Evolutionary conservation across 2,329 filamentous ascomycete genomes (phyloP).

Genomic region (Colletotrichum horii): DNA sequence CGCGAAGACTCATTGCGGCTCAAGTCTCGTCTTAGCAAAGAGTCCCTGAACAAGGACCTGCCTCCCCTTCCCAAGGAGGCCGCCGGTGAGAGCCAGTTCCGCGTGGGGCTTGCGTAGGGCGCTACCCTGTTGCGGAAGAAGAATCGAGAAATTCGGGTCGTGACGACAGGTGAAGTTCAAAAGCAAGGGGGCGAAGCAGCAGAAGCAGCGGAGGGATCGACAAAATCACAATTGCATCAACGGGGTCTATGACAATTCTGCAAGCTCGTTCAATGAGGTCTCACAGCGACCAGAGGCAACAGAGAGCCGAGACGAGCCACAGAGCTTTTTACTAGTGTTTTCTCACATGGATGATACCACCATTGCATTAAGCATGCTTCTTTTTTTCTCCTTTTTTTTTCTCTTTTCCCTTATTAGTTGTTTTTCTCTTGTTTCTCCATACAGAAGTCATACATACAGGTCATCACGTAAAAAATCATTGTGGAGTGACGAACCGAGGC

Average conservation of each 20-base stretch:
- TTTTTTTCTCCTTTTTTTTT: conserved; percentile 28
- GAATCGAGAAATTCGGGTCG: neutral
- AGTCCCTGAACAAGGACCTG: conserved; percentile 65
- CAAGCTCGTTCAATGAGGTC: conserved; percentile 16
- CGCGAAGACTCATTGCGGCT: conserved; percentile 35
- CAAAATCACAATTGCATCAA: conserved; percentile 20
- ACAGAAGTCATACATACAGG: conserved; percentile 20
- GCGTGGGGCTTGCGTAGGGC: conserved; percentile 13
- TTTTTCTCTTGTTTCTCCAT: conserved; percentile 21
- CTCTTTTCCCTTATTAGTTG: conserved; percentile 3
- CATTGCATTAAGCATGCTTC: conserved; percentile 42
- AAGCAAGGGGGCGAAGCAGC: neutral
- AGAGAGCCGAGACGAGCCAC: conserved; percentile 20
- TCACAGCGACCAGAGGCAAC: conserved; percentile 19
- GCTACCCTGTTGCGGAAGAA: neutral
- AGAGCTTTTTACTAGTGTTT: conserved; percentile 23
- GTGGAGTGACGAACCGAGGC: conserved; percentile 1
- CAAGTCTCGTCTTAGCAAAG: conserved; percentile 50
- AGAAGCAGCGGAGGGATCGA: neutral
- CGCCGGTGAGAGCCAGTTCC: conserved; percentile 17
- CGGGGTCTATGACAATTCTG: conserved; percentile 21
- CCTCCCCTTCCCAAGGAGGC: conserved; percentile 55
- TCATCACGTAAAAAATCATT: conserved; percentile 20
- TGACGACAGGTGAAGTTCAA: neutral
- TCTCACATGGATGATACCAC: conserved; percentile 47